phyloP scores from a whole-genome alignment of 371 early-diverging fungal species.

The Mucor plumbeus region DNA sequence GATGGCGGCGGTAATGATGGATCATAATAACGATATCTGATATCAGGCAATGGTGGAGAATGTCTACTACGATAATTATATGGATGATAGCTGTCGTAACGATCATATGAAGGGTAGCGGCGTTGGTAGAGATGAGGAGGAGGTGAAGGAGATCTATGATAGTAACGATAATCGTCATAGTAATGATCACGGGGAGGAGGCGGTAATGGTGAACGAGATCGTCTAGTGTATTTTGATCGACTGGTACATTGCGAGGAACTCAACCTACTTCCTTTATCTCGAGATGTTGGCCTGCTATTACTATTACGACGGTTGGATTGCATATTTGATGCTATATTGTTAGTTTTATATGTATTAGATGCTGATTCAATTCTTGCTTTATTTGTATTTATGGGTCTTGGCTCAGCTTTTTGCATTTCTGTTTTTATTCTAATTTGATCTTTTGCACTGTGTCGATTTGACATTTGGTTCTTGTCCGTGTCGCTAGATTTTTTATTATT shows the following conservation, averaged over 20 bases:
- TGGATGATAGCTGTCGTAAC: background rate
- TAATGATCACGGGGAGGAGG: background rate
- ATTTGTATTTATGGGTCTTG: background rate
- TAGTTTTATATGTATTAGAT: background rate
- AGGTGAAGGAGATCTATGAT: background rate
- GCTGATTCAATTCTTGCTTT: background rate
- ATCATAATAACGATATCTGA: background rate
- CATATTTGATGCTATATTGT: background rate
- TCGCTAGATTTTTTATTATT: too few species aligned
- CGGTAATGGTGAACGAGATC: background rate
- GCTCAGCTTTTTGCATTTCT: background rate
- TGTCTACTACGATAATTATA: background rate
- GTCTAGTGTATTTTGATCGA: background rate
- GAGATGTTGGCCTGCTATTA: background rate
- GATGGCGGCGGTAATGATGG: background rate
- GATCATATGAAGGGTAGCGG: background rate
- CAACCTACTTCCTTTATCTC: background rate
- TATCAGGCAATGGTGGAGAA: background rate
- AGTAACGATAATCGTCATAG: background rate
- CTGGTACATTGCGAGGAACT: background rate
- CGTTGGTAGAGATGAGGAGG: background rate
- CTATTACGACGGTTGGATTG: background rate
- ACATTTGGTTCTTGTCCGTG: too few species aligned
- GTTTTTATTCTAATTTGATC: background rate
- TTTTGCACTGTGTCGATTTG: background rate